Base-by-base conservation (phyloP, 2,329 filamentous ascomycete genomes). In the Uncinocarpus reesii region DNA sequence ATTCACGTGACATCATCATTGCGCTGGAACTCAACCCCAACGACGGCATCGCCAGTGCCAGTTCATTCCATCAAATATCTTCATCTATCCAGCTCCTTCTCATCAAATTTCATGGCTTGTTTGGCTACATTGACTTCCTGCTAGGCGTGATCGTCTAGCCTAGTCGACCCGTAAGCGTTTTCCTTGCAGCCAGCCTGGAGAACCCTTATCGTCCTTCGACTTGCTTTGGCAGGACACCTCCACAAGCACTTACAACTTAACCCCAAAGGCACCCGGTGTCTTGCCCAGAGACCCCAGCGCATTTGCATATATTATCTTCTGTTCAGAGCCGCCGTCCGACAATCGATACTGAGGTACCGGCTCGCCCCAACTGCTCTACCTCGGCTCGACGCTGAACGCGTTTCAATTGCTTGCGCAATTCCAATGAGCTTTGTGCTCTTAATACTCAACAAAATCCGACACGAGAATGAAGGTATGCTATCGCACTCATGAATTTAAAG, bases 61-160 rank as follows among this genome's bases (percentile, higher is more conserved):
- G 8, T 40, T 13, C 18, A n/a, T 23, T 35, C 34, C 42, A 45
- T 48, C 49, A 48, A 40, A n/a, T 28, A 40, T 51, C 48, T 21
- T 35, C 43, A 43, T 23, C 41, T 52, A 45, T 38, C 41, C 42
- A 48, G 52, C 44, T 52, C 47, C 38, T 47, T 50, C 49, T 31
- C 42, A 46, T 52, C 52, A 51, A 40, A 45, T 45, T 50, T 46
- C 36, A 57, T 61, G 56, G 54, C 50, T 52, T 36, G 49, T 23
- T 53, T 28, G 42, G 43, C 50, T 50, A 47, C 43, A 42, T 57
- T 55, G 57, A 32, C 45, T 52, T 55, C 55, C 57, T 63, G 68
- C 70, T 74, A 70, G 68, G 66, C 69, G 61, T 57, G 51, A 49
- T 58, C 60, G 69, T 71, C 69, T 71, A 60, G 69, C 69, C 63